phyloP scores from a whole-genome alignment of 805 yeast species.

The Zygosaccharomyces pseudorouxii region DNA sequence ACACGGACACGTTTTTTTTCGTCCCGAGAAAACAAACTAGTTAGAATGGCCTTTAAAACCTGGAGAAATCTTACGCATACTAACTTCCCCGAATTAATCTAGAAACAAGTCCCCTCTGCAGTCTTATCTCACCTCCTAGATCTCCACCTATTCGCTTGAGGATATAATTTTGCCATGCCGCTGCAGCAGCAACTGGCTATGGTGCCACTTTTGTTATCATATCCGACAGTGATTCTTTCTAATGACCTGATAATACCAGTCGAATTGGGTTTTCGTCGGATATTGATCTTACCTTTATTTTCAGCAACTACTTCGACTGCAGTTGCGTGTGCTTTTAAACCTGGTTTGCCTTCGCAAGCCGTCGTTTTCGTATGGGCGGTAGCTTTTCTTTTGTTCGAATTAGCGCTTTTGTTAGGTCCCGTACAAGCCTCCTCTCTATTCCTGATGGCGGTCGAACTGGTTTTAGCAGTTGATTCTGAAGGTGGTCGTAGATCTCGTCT shows the following conservation, averaged over 20 bases:
- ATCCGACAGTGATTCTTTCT: slow-evolving; percentile 33
- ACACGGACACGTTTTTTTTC: background rate
- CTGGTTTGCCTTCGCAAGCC: background rate
- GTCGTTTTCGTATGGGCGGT: background rate
- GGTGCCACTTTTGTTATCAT: slow-evolving; percentile 31
- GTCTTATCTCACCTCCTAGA: background rate
- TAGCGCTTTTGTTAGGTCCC: slow-evolving; percentile 2
- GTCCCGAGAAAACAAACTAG: background rate
- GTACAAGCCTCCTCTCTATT: slow-evolving; percentile 1
- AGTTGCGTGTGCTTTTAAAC: slow-evolving; percentile 11
- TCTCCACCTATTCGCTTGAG: background rate
- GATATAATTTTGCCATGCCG: slow-evolving; percentile 1
- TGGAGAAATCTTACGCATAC: background rate
- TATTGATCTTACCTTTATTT: slow-evolving; percentile 23
- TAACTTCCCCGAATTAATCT: background rate
- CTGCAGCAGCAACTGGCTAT: slow-evolving; percentile 21
- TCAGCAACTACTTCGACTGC: slow-evolving; percentile 17
- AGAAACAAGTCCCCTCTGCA: background rate
- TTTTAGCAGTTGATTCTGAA: background rate
- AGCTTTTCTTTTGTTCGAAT: slow-evolving; percentile 1
- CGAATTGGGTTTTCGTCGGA: slow-evolving; percentile 4
- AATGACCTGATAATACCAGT: slow-evolving; percentile 25
- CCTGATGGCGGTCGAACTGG: background rate
- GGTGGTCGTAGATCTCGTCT: slow-evolving; percentile 3
- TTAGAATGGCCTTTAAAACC: background rate